Evolutionary conservation across 495 filamentous ascomycete genomes (phyloP), one percentile per base, ranked within the genome.

Genomic region (Neurospora sp.): DNA sequence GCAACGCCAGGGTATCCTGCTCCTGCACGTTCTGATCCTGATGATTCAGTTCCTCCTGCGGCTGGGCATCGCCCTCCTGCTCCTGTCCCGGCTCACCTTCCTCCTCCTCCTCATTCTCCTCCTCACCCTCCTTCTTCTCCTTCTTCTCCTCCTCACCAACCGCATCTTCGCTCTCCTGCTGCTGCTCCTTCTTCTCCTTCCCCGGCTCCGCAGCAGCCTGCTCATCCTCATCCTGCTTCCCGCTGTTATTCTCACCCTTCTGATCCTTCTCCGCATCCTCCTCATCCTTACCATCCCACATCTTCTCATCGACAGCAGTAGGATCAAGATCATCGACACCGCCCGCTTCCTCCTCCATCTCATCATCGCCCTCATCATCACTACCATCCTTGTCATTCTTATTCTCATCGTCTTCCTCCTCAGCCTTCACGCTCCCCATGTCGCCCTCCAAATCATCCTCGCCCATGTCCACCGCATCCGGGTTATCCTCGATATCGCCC

Each of bases 391-490:
- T 82, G 77, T 71, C 85, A 82, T 78, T 88, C 81, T 80, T 88
- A 79, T 81, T 80, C 16, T 75, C 88, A 1, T 88, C 86, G 31
- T 88, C 86, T 39, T 88, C 85, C 5, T 88, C 87, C 31, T 85
- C 84, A 3, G 91, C 88, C 35, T 85, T 84, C 23, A 85, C 85
- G 72, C 95, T 93, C 1, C 91, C 90, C 70, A 90, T 85, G 41
- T 94, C 89, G 5, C 92, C 94, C 80, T 97, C 92, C 77, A 97
- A 83, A 23, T 98, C 94, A 75, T 94, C 90, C 74, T 96, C 92
- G 23, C 93, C 94, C 92, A 97, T 97, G 80, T 98, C 92, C 14
- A 97, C 91, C n/a, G 95, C 95, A 81, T 97, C 91, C 73, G 91
- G 86, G 75, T 93, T 90, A 60, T 95, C 93, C 82, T 97, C 90